These are phyloP conservation scores for Cajanus cajan DNA, from an alignment of 306 rosid genomes.

Conservation along the genomic window DNA sequence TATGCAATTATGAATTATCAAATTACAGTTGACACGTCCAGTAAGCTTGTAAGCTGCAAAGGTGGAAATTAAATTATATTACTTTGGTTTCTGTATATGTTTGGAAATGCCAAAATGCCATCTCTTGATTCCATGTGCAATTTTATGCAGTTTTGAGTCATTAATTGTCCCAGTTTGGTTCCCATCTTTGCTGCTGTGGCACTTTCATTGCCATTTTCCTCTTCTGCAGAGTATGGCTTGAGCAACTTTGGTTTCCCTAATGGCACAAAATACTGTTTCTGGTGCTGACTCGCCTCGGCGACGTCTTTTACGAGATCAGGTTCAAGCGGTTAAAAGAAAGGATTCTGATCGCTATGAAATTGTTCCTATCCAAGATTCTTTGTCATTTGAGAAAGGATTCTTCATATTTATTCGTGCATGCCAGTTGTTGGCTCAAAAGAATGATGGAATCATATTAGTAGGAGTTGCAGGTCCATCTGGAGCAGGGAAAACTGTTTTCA, in stretches of 20 bases:
- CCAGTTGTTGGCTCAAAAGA: constrained; percentile 90
- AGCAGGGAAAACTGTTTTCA: constrained; percentile 96
- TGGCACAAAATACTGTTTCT: constrained; percentile 67
- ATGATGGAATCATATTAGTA: constrained; percentile 78
- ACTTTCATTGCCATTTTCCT: constrained; percentile 25
- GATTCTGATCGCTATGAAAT: constrained; percentile 82
- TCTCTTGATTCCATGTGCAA: constrained; percentile 10
- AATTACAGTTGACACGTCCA: not conserved
- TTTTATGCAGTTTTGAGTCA: not conserved
- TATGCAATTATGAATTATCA: not conserved
- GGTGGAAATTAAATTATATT: not conserved
- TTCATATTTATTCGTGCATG: constrained; percentile 94
- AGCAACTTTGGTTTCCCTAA: constrained; percentile 31
- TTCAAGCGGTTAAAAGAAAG: constrained; percentile 75
- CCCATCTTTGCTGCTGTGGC: not conserved
- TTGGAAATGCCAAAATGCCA: constrained; percentile 18
- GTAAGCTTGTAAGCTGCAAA: not conserved
- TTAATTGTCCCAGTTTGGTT: constrained; percentile 1
- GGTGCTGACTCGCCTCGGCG: constrained; percentile 70
- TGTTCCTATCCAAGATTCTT: constrained; percentile 64
- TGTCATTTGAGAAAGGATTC: constrained; percentile 97
- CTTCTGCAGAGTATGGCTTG: constrained; percentile 32
- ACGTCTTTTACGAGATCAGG: constrained; percentile 83
- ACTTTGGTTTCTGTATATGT: not conserved
- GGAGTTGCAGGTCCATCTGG: constrained; percentile 99